phyloP scores from a whole-genome alignment of 257 asterid genomes.

The Jacaranda copaia region DNA sequence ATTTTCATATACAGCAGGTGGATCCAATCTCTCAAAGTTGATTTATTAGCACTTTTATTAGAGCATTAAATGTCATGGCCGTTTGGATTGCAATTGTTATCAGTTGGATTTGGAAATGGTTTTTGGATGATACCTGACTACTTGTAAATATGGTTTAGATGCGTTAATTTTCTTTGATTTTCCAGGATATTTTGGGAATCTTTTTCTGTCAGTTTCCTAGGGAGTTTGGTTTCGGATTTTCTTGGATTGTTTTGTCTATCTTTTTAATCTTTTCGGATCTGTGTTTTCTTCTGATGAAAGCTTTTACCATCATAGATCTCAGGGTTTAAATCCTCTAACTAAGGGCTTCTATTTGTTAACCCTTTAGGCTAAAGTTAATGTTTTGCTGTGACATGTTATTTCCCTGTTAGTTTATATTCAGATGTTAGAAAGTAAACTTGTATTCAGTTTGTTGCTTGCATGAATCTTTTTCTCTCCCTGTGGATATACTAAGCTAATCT shows the following conservation, averaged over 20 bases:
- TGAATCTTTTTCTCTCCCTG: too few species aligned
- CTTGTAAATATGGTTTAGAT: slow-evolving; percentile 33
- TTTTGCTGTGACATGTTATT: slow-evolving; percentile 36
- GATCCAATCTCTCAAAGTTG: slow-evolving; percentile 11
- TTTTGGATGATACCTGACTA: neutral
- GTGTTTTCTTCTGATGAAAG: slow-evolving; percentile 17
- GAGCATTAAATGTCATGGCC: neutral
- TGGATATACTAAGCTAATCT: too few species aligned
- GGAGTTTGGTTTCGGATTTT: slow-evolving; percentile 25
- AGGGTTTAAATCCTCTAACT: slow-evolving; percentile 12
- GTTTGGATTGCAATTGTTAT: slow-evolving; percentile 6
- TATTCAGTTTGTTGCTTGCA: neutral
- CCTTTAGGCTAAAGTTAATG: slow-evolving; percentile 38
- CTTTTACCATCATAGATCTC: slow-evolving; percentile 23
- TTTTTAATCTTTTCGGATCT: slow-evolving; percentile 38
- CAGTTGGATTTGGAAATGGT: slow-evolving; percentile 8
- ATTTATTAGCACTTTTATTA: neutral
- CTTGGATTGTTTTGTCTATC: slow-evolving; percentile 12
- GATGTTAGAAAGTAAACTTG: neutral
- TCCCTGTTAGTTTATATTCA: neutral
- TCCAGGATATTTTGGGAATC: neutral
- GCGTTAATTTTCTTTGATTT: slow-evolving; percentile 26
- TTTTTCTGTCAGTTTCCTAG: slow-evolving; percentile 31
- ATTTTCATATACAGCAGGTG: slow-evolving; percentile 14
- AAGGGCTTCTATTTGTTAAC: slow-evolving; percentile 20